Percentiles rank a stretch among this genome's conserved stretches.
These are phyloP conservation scores for Neurospora intermedia DNA, from an alignment of 495 filamentous ascomycete genomes.

Conservation along the genomic window DNA sequence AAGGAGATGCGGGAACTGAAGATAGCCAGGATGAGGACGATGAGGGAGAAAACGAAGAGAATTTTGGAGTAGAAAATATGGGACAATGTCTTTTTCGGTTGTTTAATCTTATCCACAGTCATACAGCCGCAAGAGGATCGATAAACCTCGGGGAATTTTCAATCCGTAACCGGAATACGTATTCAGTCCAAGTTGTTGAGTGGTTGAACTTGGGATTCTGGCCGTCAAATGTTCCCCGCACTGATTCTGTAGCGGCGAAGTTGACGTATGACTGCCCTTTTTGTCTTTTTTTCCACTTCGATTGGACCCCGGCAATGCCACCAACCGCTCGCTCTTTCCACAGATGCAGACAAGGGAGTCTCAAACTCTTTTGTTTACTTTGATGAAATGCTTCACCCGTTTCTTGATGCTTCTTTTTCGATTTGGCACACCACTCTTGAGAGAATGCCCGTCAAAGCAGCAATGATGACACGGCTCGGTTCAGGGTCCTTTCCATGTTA, in stretches of 20 bases:
- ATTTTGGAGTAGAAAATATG: neutral
- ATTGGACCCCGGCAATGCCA: neutral
- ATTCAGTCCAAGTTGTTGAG: neutral
- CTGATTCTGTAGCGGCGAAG: neutral
- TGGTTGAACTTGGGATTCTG: neutral
- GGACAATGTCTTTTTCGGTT: neutral
- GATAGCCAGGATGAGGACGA: conserved; percentile 17
- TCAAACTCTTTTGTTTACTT: neutral
- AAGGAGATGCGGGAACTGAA: conserved; percentile 2
- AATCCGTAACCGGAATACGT: neutral
- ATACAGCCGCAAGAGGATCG: neutral
- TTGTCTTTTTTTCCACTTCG: neutral
- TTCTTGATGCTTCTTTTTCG: neutral
- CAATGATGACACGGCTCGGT: neutral
- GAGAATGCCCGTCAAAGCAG: neutral
- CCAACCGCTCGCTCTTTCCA: neutral
- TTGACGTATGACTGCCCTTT: neutral
- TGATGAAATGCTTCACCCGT: neutral
- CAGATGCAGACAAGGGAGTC: neutral
- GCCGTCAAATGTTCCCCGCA: neutral
- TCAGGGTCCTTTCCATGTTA: neutral
- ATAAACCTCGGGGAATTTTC: neutral
- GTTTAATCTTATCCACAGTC: neutral
- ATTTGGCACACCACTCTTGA: neutral
- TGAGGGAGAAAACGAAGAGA: conserved; percentile 8